Conservation (phyloP, 2,329 filamentous ascomycete species). For the Aspergillus nomiae region DNA sequence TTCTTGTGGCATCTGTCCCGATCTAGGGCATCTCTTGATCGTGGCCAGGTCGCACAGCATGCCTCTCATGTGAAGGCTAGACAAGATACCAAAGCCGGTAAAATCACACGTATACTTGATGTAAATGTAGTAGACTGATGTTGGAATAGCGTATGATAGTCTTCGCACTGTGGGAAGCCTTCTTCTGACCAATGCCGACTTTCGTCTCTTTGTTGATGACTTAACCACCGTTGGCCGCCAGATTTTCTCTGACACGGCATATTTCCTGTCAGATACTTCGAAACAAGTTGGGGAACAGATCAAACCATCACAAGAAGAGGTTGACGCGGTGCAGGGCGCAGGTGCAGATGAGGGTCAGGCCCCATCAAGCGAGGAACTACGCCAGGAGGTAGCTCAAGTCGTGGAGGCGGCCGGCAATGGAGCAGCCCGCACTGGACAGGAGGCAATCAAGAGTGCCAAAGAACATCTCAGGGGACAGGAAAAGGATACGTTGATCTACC, state of each 20-base stretch:
- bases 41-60: slow-evolving; percentile 62
- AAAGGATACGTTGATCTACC: slow-evolving; percentile 69
- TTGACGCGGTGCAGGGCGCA: slow-evolving; percentile 52
- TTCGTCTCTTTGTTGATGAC: slow-evolving; percentile 82
- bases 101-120: background rate
- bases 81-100: slow-evolving; percentile 72
- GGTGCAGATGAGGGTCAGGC: slow-evolving; percentile 50
- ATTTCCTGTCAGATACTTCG: slow-evolving; percentile 74
- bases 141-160: slow-evolving; percentile 69
- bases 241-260: slow-evolving; percentile 83
- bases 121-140: slow-evolving; percentile 11
- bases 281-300: slow-evolving; percentile 72
- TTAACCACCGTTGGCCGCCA: slow-evolving; percentile 76
- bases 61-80: slow-evolving; percentile 65
- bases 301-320: slow-evolving; percentile 66
- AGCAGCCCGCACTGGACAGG: slow-evolving; percentile 46
- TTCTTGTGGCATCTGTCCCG: slow-evolving; percentile 83
- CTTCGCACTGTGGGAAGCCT: slow-evolving; percentile 79
- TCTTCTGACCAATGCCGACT: slow-evolving; percentile 87
- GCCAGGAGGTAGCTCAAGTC: slow-evolving; percentile 58
- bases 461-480: slow-evolving; percentile 75
- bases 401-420: slow-evolving; percentile 42
- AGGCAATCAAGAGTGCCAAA: slow-evolving; percentile 69
- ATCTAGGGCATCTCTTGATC: slow-evolving; percentile 70
- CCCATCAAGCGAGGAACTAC: slow-evolving; percentile 64